phyloP scores from a whole-genome alignment of 2,329 filamentous ascomycete species.

The Lasiodiplodia sp. region DNA sequence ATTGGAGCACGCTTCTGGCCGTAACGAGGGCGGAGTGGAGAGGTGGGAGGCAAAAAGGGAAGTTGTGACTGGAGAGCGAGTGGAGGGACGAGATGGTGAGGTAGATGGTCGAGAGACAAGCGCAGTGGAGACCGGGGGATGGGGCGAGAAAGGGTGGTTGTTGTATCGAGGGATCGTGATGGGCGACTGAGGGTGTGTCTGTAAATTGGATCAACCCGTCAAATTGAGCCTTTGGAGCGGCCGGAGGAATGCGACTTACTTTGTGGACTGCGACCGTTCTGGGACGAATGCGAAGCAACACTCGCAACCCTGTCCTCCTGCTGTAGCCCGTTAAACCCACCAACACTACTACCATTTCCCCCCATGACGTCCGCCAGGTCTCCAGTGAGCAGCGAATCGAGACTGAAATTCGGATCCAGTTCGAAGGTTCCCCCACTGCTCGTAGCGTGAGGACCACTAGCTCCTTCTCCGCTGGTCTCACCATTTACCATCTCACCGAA shows the following conservation, averaged over 20 bases:
- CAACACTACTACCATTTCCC: neutral
- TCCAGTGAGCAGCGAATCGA: conserved; percentile 15
- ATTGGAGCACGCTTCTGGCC: conserved; percentile 49
- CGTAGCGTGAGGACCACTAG: neutral
- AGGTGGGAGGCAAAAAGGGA: conserved; percentile 52
- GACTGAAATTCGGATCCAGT: conserved; percentile 17
- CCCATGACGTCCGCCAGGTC: neutral
- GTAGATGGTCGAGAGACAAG: conserved; percentile 56
- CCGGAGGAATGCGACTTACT: neutral
- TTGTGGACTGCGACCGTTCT: neutral
- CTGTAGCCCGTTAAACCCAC: neutral
- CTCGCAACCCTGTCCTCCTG: neutral
- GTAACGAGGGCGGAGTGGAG: conserved; percentile 53
- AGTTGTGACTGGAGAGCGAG: conserved; percentile 34
- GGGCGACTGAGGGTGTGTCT: neutral
- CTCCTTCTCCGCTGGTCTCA: neutral
- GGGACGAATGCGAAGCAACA: neutral
- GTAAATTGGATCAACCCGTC: neutral
- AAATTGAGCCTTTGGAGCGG: neutral
- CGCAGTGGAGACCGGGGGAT: conserved; percentile 41
- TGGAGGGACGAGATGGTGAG: conserved; percentile 51
- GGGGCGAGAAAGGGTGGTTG: conserved; percentile 9
- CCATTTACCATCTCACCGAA: neutral
- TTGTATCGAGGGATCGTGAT: neutral
- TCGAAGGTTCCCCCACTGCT: conserved; percentile 2